phyloP scores from a whole-genome alignment of 805 yeast genomes.

The Candida mattraensis region DNA sequence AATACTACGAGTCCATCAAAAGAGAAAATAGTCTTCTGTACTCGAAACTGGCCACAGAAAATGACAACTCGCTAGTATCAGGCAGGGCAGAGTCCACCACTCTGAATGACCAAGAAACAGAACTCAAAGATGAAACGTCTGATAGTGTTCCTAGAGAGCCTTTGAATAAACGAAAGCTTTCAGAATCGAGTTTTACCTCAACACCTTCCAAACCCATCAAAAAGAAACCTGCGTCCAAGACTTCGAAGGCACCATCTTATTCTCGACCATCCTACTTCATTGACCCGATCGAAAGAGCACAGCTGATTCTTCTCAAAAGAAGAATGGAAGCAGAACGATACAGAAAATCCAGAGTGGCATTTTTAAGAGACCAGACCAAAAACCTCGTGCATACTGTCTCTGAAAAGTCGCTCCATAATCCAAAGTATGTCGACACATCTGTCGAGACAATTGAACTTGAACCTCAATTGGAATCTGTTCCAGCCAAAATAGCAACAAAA shows the following conservation, averaged over 20 bases:
- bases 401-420: constrained; percentile 7
- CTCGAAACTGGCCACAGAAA: constrained; percentile 15
- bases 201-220: no score
- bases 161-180: constrained; percentile 5
- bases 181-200: background rate
- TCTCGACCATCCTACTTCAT: constrained; percentile 19
- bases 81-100: constrained; percentile 16
- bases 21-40: constrained; percentile 21
- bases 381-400: constrained; percentile 23
- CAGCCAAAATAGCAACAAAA: constrained; percentile 1
- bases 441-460: constrained; percentile 20
- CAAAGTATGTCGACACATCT: constrained; percentile 24
- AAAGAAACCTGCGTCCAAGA: constrained; percentile 2
- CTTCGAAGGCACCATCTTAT: constrained; percentile 1
- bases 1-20: constrained; percentile 28
- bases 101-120: constrained; percentile 7
- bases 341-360: constrained; percentile 47
- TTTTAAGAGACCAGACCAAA: constrained; percentile 35
- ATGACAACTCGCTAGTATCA: constrained; percentile 4
- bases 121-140: background rate
- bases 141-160: constrained; percentile 1
- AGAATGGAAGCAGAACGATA: constrained; percentile 44
- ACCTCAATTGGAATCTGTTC: constrained; percentile 10
- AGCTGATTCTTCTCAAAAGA: constrained; percentile 32
- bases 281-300: constrained; percentile 36